phyloP scores from a whole-genome alignment of 2,329 filamentous ascomycete species.

The Diaporthe caulivora region DNA sequence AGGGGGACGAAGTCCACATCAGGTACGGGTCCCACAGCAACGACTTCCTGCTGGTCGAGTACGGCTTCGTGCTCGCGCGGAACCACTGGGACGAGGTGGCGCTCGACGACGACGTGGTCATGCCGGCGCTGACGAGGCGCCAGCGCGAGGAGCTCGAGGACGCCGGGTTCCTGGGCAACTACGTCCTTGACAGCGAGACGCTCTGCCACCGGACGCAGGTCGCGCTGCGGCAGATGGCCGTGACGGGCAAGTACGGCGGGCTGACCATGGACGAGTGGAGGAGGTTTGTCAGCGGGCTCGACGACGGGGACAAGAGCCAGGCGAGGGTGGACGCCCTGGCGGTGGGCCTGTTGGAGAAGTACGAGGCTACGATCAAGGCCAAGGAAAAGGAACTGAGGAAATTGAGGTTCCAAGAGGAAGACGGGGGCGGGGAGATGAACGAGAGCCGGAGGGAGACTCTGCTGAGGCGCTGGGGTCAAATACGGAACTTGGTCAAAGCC shows the following conservation, averaged over 20 bases:
- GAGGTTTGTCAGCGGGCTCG: conserved; percentile 58
- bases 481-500: conserved; percentile 51
- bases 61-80: conserved; percentile 61
- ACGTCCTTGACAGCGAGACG: conserved; percentile 61
- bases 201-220: conserved; percentile 70
- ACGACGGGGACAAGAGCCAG: conserved; percentile 60
- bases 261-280: conserved; percentile 56
- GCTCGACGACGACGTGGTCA: conserved; percentile 63
- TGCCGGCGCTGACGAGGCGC: conserved; percentile 51
- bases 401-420: conserved; percentile 45
- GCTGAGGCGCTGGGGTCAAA: conserved; percentile 57
- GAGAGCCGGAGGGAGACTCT: conserved; percentile 54
- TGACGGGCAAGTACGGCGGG: conserved; percentile 27
- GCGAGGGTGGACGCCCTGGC: conserved; percentile 54
- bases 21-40: conserved; percentile 79
- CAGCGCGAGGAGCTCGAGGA: conserved; percentile 58
- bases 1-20: conserved; percentile 75
- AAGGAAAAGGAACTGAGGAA: conserved; percentile 48
- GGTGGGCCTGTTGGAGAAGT: conserved; percentile 52
- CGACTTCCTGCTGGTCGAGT: conserved; percentile 80
- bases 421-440: conserved; percentile 37
- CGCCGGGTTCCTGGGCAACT: conserved; percentile 62
- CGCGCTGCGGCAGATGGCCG: conserved; percentile 57
- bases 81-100: conserved; percentile 66
- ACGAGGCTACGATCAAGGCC: conserved; percentile 49